phyloP scores from a whole-genome alignment of 768 basidiomycete species.

The Xerocomellus intermedius region DNA sequence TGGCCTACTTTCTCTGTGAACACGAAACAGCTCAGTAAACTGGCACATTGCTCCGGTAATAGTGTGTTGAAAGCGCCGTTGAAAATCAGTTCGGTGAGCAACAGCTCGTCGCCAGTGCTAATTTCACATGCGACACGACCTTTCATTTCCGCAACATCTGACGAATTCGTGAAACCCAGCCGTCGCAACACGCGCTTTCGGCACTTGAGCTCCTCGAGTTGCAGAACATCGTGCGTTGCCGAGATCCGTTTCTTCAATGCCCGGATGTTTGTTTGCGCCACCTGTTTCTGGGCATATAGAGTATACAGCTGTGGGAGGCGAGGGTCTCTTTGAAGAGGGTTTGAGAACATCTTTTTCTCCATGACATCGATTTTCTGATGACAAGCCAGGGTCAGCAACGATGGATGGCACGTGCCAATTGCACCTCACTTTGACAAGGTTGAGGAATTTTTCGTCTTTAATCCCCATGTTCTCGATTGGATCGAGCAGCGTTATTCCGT shows the following conservation, averaged over 20 bases:
- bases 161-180: slow-evolving; percentile 81
- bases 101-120: slow-evolving; percentile 92
- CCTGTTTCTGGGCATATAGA: slow-evolving; percentile 73
- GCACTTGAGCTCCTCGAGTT: slow-evolving; percentile 94
- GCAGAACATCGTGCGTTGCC: slow-evolving; percentile 87
- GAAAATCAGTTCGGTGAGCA: slow-evolving; percentile 96
- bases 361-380: slow-evolving; percentile 85
- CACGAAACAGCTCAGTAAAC: slow-evolving; percentile 95
- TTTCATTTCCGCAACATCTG: slow-evolving; percentile 97
- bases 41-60: slow-evolving; percentile 88
- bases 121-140: slow-evolving; percentile 99
- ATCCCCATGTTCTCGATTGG: slow-evolving; percentile 95
- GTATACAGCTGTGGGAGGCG: slow-evolving; percentile 80
- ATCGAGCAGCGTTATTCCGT: slow-evolving; percentile 84
- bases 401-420: not conserved
- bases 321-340: slow-evolving; percentile 75
- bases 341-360: slow-evolving; percentile 81
- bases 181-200: slow-evolving; percentile 92
- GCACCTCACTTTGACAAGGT: slow-evolving; percentile 68
- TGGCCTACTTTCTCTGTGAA: slow-evolving; percentile 86
- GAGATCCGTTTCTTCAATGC: slow-evolving; percentile 83
- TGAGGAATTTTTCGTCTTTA: slow-evolving; percentile 89
- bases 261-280: slow-evolving; percentile 65
- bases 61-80: slow-evolving; percentile 93
- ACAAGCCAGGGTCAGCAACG: not conserved